Evolutionary conservation across 2,329 filamentous ascomycete species (phyloP).

Genomic region (Apiospora malaysiana): DNA sequence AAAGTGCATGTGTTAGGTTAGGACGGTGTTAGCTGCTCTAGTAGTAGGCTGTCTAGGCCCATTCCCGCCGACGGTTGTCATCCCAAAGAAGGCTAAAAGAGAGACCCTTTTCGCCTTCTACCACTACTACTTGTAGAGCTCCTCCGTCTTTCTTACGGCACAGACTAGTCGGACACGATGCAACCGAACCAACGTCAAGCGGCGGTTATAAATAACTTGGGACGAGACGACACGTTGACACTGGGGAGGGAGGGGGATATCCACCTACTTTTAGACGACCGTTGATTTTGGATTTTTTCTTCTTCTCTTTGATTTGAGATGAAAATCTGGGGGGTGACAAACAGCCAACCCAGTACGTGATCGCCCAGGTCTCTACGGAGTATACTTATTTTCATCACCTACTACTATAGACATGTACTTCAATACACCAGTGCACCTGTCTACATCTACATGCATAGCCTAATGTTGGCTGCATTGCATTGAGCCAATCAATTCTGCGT

Average conservation of each 20-base stretch:
- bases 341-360: background rate
- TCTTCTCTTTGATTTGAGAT: background rate
- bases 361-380: background rate
- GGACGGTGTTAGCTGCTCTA: background rate
- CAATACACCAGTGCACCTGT: background rate
- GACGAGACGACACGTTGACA: background rate
- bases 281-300: too few species aligned
- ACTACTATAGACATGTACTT: too few species aligned
- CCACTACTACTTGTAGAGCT: too few species aligned
- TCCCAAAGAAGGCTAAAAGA: background rate
- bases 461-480: background rate
- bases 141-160: background rate
- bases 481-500: background rate
- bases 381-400: too few species aligned
- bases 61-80: background rate
- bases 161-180: background rate
- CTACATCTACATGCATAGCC: background rate
- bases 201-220: constrained; percentile 12
- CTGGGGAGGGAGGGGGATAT: too few species aligned
- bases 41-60: too few species aligned
- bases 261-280: constrained; percentile 5
- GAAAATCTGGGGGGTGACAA: background rate
- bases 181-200: constrained; percentile 18
- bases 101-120: constrained; percentile 3
- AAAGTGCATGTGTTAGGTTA: background rate